Evolutionary conservation across 176 grass and related monocot genomes (phyloP).

Genomic region (Oryza rufipogon): DNA sequence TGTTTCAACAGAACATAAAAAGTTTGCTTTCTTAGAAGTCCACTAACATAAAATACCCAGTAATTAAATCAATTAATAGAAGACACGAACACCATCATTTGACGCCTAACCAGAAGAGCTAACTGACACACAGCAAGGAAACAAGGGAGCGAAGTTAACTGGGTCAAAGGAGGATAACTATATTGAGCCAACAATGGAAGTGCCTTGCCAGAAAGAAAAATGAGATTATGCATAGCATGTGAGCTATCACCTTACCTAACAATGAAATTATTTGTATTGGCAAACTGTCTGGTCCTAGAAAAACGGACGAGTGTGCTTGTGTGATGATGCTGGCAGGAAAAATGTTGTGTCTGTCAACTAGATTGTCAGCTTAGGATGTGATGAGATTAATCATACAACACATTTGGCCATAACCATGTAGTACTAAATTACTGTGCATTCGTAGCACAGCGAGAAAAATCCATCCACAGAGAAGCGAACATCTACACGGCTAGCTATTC

Average conservation of each 20-base stretch:
- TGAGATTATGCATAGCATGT: neutral
- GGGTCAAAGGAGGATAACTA: neutral
- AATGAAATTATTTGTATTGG: neutral
- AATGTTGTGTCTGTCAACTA: neutral
- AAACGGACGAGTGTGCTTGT: neutral
- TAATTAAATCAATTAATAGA: neutral
- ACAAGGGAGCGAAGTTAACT: neutral
- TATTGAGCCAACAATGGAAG: neutral
- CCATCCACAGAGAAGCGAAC: neutral
- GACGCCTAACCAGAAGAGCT: constrained; percentile 4
- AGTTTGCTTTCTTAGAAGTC: neutral
- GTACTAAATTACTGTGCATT: neutral
- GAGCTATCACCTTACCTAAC: neutral
- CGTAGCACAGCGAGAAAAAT: neutral
- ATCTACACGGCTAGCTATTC: neutral
- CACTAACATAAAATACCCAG: neutral
- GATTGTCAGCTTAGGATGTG: neutral
- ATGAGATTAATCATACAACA: neutral
- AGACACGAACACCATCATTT: neutral
- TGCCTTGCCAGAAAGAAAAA: neutral
- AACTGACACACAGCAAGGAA: constrained; percentile 6
- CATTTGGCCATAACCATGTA: constrained; percentile 11
- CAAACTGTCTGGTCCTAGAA: neutral
- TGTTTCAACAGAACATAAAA: neutral
- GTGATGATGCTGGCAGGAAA: neutral